A percentile compares a stretch with the other conserved stretches of the same genome.
These are phyloP conservation scores for Bombardia bombarda DNA, from an alignment of 495 filamentous ascomycete species.

Conservation along the genomic window DNA sequence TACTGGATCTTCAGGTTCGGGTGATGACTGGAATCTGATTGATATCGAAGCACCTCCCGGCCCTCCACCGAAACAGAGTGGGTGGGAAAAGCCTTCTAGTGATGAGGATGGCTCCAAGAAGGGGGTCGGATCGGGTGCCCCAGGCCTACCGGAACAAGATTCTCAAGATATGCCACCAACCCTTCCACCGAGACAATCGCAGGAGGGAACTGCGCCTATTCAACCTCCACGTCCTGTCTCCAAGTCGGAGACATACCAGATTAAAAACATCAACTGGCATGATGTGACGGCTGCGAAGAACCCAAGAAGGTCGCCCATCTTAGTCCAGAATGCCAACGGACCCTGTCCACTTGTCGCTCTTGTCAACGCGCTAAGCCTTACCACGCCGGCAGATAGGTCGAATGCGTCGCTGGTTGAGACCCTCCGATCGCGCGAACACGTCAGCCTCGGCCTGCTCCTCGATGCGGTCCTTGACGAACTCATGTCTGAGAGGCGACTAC, in stretches of 20 bases:
- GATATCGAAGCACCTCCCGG: slow-evolving; percentile 31
- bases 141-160: slow-evolving; percentile 2
- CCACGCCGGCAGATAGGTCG: slow-evolving; percentile 51
- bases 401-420: slow-evolving; percentile 69
- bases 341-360: slow-evolving; percentile 90
- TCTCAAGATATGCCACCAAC: slow-evolving; percentile 18
- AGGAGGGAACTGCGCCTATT: slow-evolving; percentile 19
- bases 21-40: slow-evolving; percentile 42
- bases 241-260: slow-evolving; percentile 40
- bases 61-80: slow-evolving; percentile 26
- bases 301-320: slow-evolving; percentile 56
- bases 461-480: slow-evolving; percentile 88
- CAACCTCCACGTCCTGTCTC: slow-evolving; percentile 29
- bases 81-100: slow-evolving; percentile 32
- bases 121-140: slow-evolving; percentile 1
- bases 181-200: slow-evolving; percentile 29
- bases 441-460: slow-evolving; percentile 75
- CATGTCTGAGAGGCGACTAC: slow-evolving; percentile 52
- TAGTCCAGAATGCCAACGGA: slow-evolving; percentile 88
- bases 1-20: slow-evolving; percentile 16
- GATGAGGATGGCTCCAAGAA: slow-evolving; percentile 19
- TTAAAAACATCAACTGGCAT: slow-evolving; percentile 39
- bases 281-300: slow-evolving; percentile 31
- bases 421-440: slow-evolving; percentile 71
- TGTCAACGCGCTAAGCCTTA: slow-evolving; percentile 83